These are phyloP conservation scores for Scheffersomyces cryptocercus DNA, from an alignment of 1,139 yeast genomes.

Conservation along the genomic window DNA sequence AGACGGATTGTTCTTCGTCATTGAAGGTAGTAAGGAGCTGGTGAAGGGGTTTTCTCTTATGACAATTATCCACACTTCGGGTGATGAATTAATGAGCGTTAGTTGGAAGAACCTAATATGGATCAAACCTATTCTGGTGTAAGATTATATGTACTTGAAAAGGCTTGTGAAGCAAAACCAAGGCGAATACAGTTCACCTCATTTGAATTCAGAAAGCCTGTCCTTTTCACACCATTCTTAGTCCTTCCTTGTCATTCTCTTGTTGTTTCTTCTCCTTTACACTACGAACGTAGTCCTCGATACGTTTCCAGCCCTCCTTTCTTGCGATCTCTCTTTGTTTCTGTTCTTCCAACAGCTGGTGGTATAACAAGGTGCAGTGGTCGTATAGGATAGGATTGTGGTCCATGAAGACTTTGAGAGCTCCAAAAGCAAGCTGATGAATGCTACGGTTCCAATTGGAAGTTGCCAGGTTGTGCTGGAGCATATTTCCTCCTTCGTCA, in stretches of 20 bases:
- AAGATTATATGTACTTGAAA: too few relatives aligned
- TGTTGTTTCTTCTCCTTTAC: slow-evolving; percentile 18
- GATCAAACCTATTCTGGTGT: too few relatives aligned
- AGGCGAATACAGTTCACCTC: too few relatives aligned
- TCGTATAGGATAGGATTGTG: slow-evolving; percentile 90
- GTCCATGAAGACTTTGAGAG: slow-evolving; percentile 90
- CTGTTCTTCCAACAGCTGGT: slow-evolving; percentile 71
- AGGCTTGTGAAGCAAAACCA: too few relatives aligned
- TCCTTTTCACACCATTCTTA: too few relatives aligned
- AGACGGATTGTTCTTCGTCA: too few relatives aligned
- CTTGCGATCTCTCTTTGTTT: slow-evolving; percentile 61
- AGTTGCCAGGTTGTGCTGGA: slow-evolving; percentile 46
- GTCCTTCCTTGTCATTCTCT: neutral
- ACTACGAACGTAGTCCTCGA: slow-evolving; percentile 60
- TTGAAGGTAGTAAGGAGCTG: too few relatives aligned
- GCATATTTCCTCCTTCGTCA: slow-evolving; percentile 17
- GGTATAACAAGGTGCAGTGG: slow-evolving; percentile 85
- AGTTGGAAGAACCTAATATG: too few relatives aligned
- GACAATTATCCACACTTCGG: too few relatives aligned
- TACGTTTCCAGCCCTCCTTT: slow-evolving; percentile 72
- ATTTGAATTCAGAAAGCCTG: too few relatives aligned
- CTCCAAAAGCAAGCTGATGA: slow-evolving; percentile 86
- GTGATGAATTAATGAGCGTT: too few relatives aligned
- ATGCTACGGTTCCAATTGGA: slow-evolving; percentile 88
- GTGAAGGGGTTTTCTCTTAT: too few relatives aligned